Evolutionary conservation across 495 filamentous ascomycete genomes (phyloP).

Genomic region (Penicillium manginii): DNA sequence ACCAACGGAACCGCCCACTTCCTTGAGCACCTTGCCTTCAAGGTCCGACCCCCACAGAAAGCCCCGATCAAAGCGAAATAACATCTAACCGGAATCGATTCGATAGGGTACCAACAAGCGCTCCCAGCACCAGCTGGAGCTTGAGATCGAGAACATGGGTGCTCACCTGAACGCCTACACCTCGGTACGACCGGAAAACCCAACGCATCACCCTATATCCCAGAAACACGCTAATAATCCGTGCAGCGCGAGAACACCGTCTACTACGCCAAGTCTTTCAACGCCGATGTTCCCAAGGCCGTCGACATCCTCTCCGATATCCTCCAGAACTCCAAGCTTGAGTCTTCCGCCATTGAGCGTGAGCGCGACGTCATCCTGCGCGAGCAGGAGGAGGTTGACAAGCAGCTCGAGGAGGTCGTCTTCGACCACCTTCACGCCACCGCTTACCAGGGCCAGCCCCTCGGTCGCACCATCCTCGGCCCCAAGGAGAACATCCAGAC

Average conservation of each 20-base stretch:
- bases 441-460: conserved; percentile 91
- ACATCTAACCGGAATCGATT: conserved; percentile 25
- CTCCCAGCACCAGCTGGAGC: conserved; percentile 93
- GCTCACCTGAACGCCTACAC: conserved; percentile 99
- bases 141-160: conserved; percentile 99
- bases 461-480: conserved; percentile 96
- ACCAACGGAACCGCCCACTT: conserved; percentile 99
- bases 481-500: conserved; percentile 97
- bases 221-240: conserved; percentile 36
- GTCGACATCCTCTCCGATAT: conserved; percentile 99
- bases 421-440: conserved; percentile 99
- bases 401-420: conserved; percentile 98
- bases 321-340: conserved; percentile 97
- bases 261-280: conserved; percentile 99
- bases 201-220: conserved; percentile 8
- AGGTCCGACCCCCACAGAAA: conserved; percentile 57
- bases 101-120: conserved; percentile 86
- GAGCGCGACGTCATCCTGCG: conserved; percentile 98
- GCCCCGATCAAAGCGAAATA: conserved; percentile 5
- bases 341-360: conserved; percentile 87
- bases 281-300: conserved; percentile 90
- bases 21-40: conserved; percentile 99
- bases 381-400: conserved; percentile 99
- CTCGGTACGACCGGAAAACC: conserved; percentile 69
- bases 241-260: conserved; percentile 94